phyloP scores from a whole-genome alignment of 2,329 filamentous ascomycete genomes.

The Neofusicoccum ribis region DNA sequence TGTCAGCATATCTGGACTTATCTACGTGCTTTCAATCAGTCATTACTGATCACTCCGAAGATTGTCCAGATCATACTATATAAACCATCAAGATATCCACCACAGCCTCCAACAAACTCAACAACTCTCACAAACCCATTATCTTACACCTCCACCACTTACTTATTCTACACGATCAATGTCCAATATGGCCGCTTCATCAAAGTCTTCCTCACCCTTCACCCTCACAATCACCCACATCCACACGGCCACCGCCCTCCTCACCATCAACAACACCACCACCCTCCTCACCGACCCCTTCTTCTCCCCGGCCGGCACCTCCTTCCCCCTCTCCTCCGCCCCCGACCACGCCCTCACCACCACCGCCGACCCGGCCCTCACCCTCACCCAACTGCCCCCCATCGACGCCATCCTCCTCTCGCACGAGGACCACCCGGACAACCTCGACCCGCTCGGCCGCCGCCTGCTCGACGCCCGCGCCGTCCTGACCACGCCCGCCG shows the following conservation, averaged over 20 bases:
- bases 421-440: conserved; percentile 55
- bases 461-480: conserved; percentile 47
- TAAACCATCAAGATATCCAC: no score
- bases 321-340: conserved; percentile 1
- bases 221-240: conserved; percentile 46
- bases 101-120: no score
- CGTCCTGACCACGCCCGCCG: conserved; percentile 51
- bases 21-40: no score
- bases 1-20: no score
- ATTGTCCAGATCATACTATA: no score
- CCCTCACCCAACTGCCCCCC: conserved; percentile 41
- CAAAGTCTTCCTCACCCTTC: neutral
- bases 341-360: neutral
- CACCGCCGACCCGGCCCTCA: conserved; percentile 34
- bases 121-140: no score
- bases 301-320: conserved; percentile 25
- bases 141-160: no score
- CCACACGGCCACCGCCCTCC: conserved; percentile 51
- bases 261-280: conserved; percentile 34
- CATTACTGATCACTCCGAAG: no score
- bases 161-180: no score
- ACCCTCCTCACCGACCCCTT: conserved; percentile 32
- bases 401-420: conserved; percentile 53
- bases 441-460: conserved; percentile 50
- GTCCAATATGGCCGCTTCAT: no score